phyloP scores from a whole-genome alignment of 371 early-diverging fungal species.

The Apophysomyces variabilis region DNA sequence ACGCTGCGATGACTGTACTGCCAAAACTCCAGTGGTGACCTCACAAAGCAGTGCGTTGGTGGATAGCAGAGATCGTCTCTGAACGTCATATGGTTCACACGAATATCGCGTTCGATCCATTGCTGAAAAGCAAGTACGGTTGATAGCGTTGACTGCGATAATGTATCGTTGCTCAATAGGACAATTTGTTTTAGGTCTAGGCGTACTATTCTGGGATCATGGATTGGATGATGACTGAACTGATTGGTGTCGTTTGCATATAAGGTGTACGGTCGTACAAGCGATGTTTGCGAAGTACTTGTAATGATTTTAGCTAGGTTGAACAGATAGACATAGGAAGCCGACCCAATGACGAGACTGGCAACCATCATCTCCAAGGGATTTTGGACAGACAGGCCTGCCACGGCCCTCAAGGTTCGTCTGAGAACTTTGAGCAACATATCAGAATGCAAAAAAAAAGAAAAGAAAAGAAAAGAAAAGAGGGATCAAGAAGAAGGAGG shows the following conservation, averaged over 20 bases:
- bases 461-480: neutral
- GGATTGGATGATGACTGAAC: neutral
- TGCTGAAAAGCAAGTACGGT: slow-evolving; percentile 58
- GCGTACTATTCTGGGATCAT: slow-evolving; percentile 46
- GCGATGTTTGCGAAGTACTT: slow-evolving; percentile 61
- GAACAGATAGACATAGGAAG: slow-evolving; percentile 79
- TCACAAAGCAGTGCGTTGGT: slow-evolving; percentile 35
- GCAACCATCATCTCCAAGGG: slow-evolving; percentile 86
- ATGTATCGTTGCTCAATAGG: slow-evolving; percentile 29
- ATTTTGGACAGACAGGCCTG: slow-evolving; percentile 47
- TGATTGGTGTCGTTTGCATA: slow-evolving; percentile 45
- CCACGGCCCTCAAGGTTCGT: slow-evolving; percentile 2
- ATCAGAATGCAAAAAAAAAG: neutral
- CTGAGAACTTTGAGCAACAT: slow-evolving; percentile 3
- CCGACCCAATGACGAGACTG: slow-evolving; percentile 74
- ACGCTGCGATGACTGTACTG: slow-evolving; percentile 34
- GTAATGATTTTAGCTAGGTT: slow-evolving; percentile 74
- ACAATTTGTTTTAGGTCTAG: slow-evolving; percentile 62
- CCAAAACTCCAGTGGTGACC: slow-evolving; percentile 46
- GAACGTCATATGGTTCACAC: slow-evolving; percentile 35
- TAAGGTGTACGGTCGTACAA: slow-evolving; percentile 55
- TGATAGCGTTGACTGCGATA: slow-evolving; percentile 46
- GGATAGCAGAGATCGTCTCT: slow-evolving; percentile 44
- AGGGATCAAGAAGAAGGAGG: neutral
- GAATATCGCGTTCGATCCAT: slow-evolving; percentile 55